Evolutionary conservation across 306 rosid species (phyloP).

Genomic region (Hylodesmum podocarpum): DNA sequence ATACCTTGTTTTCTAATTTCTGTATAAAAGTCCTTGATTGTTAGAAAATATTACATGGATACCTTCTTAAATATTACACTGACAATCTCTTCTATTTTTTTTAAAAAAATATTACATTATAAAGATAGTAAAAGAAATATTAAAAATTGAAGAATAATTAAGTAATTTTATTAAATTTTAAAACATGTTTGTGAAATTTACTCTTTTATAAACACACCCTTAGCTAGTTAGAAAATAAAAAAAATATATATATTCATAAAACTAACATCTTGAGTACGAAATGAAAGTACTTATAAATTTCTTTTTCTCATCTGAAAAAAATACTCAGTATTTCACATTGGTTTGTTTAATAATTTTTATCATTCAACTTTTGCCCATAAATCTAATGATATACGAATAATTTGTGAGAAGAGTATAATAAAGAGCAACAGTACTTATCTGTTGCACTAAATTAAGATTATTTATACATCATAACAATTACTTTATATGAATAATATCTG

Average conservation of each 20-base stretch:
- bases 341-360: background rate
- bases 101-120: too few species aligned
- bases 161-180: too few species aligned
- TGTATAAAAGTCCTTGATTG: too few species aligned
- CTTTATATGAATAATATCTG: background rate
- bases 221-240: background rate
- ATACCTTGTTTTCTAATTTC: too few species aligned
- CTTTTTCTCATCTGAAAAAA: too few species aligned
- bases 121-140: too few species aligned
- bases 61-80: too few species aligned
- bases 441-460: background rate
- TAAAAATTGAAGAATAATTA: too few species aligned
- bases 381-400: background rate
- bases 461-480: background rate
- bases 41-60: too few species aligned
- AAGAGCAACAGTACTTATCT: background rate
- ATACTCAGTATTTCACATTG: background rate
- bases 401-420: background rate
- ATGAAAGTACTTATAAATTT: background rate
- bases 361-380: background rate
- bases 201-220: too few species aligned
- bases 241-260: background rate
- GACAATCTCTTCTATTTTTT: too few species aligned
- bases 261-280: background rate
- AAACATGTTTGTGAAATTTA: background rate